Evolutionary conservation across 371 early-diverging fungal genomes (phyloP), one percentile per base, ranked within the genome.

Genomic region (Chytridium lagenaria): DNA sequence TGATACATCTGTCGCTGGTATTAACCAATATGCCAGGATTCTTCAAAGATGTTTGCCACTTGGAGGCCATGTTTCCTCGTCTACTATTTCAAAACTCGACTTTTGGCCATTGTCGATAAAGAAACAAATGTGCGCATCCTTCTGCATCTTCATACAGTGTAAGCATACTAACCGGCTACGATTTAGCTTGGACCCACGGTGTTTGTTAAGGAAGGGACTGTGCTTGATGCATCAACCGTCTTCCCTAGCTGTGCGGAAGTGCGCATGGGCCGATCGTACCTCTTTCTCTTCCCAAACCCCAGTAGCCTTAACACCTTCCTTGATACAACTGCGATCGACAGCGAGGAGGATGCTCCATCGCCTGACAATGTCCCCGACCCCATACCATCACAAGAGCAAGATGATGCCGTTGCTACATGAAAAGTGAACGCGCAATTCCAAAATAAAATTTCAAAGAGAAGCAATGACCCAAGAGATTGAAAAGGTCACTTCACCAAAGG

Each of bases 401-500:
- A 44, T 44, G 44, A 44, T 7, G 44, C 44, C 19, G 44, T 7
- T 7, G 44, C 44, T 19, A 44, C 44, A 19, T 44, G 44, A 44
- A 44, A 44, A 44, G 7, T 7, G 44, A 19, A 44, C n/a, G n/a
- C n/a, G n/a, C n/a, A n/a, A n/a, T n/a, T n/a, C n/a, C n/a, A n/a
- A n/a, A n/a, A n/a, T n/a, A n/a, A n/a, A n/a, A n/a, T n/a, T n/a
- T n/a, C n/a, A n/a, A n/a, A n/a, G n/a, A 23, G 55, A 16, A 55
- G 26, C 10, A 23, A 55, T 55, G 55, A 55, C 55, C 23, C 10
- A 55, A 28, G 55, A 55, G 30, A 55, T 55, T 28, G 55, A 7
- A 55, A 55, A 55, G 55, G 31, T 19, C 50, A 38, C 50, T 16
- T 12, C 12, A 10, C 30, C 44, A 5, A 70, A 70, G 67, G 71